Conservation (phyloP, 495 filamentous ascomycete genomes). For the Saxophila tyrrhenica region DNA sequence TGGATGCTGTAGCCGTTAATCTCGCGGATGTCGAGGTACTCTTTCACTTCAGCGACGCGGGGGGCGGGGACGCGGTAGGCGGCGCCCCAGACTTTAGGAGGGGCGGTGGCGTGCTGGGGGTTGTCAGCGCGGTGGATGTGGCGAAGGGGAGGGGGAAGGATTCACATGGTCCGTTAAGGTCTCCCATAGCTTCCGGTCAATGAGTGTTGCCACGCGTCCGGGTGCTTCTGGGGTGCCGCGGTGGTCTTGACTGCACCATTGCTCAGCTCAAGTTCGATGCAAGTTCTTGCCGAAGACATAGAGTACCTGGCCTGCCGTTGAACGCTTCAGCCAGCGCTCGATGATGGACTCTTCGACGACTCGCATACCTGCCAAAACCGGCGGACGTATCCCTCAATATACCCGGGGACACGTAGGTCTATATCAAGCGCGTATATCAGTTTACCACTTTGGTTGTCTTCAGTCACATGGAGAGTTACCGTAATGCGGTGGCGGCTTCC, state of each 20-base stretch:
- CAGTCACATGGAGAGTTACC: no score
- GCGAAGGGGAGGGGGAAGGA: not conserved
- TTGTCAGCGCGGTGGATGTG: no score
- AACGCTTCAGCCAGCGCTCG: slow-evolving; percentile 21
- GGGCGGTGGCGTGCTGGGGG: slow-evolving; percentile 33
- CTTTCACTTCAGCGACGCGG: slow-evolving; percentile 67
- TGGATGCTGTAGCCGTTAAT: slow-evolving; percentile 93
- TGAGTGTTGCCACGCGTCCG: slow-evolving; percentile 87
- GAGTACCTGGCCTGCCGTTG: slow-evolving; percentile 44
- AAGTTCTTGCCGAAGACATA: not conserved
- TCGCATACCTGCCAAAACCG: slow-evolving; percentile 87
- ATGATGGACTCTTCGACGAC: not conserved
- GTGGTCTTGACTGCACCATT: slow-evolving; percentile 65
- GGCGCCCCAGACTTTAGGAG: slow-evolving; percentile 72
- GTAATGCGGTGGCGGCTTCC: slow-evolving; percentile 94
- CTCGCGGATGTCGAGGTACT: slow-evolving; percentile 91
- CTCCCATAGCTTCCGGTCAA: slow-evolving; percentile 70
- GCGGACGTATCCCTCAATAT: slow-evolving; percentile 86
- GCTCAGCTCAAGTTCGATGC: not conserved
- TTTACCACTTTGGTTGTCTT: no score
- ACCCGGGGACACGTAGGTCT: slow-evolving; percentile 83
- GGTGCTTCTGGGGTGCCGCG: slow-evolving; percentile 79
- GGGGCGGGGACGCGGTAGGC: slow-evolving; percentile 76
- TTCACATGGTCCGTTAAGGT: slow-evolving; percentile 60
- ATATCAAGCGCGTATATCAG: not conserved